phyloP scores from a whole-genome alignment of 495 filamentous ascomycete species.

The Ascodesmis nigricans region DNA sequence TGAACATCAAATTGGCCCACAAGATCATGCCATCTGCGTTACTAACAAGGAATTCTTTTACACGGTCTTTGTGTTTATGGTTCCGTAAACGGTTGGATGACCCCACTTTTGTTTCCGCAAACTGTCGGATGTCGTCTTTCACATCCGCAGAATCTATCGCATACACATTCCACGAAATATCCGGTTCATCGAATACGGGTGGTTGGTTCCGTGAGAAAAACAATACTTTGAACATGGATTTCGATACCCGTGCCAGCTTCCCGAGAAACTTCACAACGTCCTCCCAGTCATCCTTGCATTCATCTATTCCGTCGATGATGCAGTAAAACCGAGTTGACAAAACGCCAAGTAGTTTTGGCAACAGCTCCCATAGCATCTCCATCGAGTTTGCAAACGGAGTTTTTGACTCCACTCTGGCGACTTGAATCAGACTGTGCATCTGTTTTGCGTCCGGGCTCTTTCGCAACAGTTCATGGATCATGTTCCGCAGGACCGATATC shows the following conservation, averaged over 20 bases:
- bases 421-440: slow-evolving; percentile 4
- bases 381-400: slow-evolving; percentile 8
- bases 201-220: slow-evolving; percentile 5
- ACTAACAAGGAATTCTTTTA: slow-evolving; percentile 2
- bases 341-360: neutral
- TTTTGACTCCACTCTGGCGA: slow-evolving; percentile 6
- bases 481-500: slow-evolving; percentile 8
- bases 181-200: neutral
- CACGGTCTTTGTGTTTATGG: neutral
- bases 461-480: slow-evolving; percentile 7
- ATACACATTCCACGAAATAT: neutral
- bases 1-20: slow-evolving; percentile 8
- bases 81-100: neutral
- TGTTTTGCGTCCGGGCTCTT: neutral
- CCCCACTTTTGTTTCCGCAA: slow-evolving; percentile 1
- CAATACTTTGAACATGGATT: neutral
- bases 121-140: slow-evolving; percentile 5
- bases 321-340: slow-evolving; percentile 3
- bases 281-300: slow-evolving; percentile 3
- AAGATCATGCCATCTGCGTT: slow-evolving; percentile 9
- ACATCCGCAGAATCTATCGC: slow-evolving; percentile 2
- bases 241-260: neutral
- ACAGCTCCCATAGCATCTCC: slow-evolving; percentile 2
- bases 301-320: slow-evolving; percentile 9
- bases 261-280: slow-evolving; percentile 6